These are phyloP conservation scores for Brassica cretica DNA, from an alignment of 345 rosid genomes.

Conservation along the genomic window DNA sequence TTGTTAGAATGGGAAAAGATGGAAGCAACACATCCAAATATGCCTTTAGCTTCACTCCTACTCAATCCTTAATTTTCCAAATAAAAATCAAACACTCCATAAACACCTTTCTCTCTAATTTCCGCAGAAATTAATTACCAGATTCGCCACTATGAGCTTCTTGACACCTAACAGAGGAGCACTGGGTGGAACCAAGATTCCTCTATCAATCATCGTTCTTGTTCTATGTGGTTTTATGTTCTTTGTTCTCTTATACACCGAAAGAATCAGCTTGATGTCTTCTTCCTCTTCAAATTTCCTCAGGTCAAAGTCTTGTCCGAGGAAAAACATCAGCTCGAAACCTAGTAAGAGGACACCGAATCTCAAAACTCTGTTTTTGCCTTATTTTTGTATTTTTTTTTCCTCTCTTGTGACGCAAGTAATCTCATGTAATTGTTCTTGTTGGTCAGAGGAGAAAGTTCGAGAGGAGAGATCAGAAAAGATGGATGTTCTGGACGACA, in stretches of 20 bases:
- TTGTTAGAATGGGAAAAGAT: constrained; percentile 31
- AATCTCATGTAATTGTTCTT: neutral
- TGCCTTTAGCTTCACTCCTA: constrained; percentile 44
- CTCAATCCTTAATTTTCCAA: constrained; percentile 48
- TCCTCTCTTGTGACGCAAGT: neutral
- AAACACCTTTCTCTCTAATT: constrained; percentile 39
- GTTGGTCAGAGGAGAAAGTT: constrained; percentile 20
- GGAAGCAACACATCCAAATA: constrained; percentile 37
- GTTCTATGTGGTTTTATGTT: constrained; percentile 54
- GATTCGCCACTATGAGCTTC: constrained; percentile 48
- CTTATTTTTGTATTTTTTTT: neutral
- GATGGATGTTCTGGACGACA: constrained; percentile 57
- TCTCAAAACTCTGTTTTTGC: neutral
- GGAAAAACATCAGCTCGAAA: constrained; percentile 41
- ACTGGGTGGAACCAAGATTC: constrained; percentile 56
- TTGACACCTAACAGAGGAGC: constrained; percentile 32
- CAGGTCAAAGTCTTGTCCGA: constrained; percentile 54
- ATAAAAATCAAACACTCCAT: constrained; percentile 29
- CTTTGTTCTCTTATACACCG: constrained; percentile 63
- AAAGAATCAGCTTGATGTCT: constrained; percentile 49
- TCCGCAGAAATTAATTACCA: neutral
- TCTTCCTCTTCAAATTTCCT: constrained; percentile 43
- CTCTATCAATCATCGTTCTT: constrained; percentile 49
- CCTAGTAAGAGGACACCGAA: constrained; percentile 50
- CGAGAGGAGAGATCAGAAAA: constrained; percentile 39